These are phyloP conservation scores for Termitomyces sp. DNA, from an alignment of 768 basidiomycete species.

Conservation along the genomic window DNA sequence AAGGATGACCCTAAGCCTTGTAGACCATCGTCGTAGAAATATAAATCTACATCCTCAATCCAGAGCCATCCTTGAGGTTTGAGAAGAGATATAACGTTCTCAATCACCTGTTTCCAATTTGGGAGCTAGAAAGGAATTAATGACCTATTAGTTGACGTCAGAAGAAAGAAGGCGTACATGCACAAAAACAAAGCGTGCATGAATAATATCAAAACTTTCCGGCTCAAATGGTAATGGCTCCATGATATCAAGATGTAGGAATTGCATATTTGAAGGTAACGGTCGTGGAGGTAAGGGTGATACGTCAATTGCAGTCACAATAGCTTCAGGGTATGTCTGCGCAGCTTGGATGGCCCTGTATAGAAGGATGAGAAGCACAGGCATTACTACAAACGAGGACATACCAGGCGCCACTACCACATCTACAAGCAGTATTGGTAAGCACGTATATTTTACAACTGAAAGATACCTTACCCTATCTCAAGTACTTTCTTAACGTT, in stretches of 20 bases:
- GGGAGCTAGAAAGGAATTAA: background rate
- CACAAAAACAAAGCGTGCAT: background rate
- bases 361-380: background rate
- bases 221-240: background rate
- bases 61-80: constrained; percentile 8
- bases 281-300: background rate
- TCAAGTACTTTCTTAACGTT: constrained; percentile 3
- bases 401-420: constrained; percentile 7
- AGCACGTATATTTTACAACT: background rate
- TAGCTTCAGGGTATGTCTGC: constrained; percentile 3
- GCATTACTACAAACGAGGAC: background rate
- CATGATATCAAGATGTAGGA: background rate
- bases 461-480: background rate
- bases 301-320: constrained; percentile 5
- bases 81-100: background rate
- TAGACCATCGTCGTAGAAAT: background rate
- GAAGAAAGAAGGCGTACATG: background rate
- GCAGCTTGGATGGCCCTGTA: constrained; percentile 5
- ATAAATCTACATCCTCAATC: constrained; percentile 1
- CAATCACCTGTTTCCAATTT: background rate
- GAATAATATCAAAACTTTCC: background rate
- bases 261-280: constrained; percentile 1
- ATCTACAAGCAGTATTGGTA: background rate
- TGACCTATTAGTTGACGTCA: background rate
- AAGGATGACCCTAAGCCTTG: background rate